Percentiles rank a stretch among this genome's conserved stretches.
Conservation (phyloP, 1,284 basidiomycete species). For the Wallemia hederae region DNA sequence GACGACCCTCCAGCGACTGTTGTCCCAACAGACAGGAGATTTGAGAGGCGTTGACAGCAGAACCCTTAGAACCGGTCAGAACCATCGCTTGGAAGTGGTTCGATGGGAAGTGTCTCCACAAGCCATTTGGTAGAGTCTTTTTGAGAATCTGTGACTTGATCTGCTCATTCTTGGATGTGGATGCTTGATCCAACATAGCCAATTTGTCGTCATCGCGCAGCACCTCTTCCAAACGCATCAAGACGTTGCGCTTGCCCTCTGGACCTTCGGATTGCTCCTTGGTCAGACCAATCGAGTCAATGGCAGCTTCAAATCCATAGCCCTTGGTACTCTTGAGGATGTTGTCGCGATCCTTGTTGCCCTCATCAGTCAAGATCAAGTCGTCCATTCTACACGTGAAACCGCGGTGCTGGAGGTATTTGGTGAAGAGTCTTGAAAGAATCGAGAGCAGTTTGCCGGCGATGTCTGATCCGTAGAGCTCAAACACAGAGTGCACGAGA, state of each 20-base stretch:
- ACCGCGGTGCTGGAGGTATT: constrained; percentile 89
- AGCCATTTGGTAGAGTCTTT: constrained; percentile 89
- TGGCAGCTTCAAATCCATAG: constrained; percentile 54
- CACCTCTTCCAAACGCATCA: constrained; percentile 83
- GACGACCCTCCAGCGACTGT: constrained; percentile 89
- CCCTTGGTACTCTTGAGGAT: constrained; percentile 51
- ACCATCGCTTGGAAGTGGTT: constrained; percentile 99
- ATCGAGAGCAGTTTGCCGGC: constrained; percentile 72
- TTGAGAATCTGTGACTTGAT: constrained; percentile 75
- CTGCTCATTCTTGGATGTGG: constrained; percentile 94
- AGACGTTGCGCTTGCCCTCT: constrained; percentile 72
- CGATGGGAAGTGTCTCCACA: constrained; percentile 19
- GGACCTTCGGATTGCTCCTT: constrained; percentile 90
- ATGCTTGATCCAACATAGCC: constrained; percentile 96
- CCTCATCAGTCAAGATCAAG: constrained; percentile 69
- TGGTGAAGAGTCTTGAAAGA: constrained; percentile 77
- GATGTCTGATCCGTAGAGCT: constrained; percentile 70
- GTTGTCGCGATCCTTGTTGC: constrained; percentile 43
- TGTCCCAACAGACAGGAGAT: constrained; percentile 99
- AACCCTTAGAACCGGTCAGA: constrained; percentile 91
- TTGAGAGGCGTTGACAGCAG: constrained; percentile 98
- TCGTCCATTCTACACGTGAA: constrained; percentile 98
- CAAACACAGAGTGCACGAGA: constrained; percentile 86
- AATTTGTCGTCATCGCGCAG: constrained; percentile 92
- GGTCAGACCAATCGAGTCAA: constrained; percentile 75